Conservation (phyloP, 2,329 filamentous ascomycete genomes). For the Elsinoe fawcettii region DNA sequence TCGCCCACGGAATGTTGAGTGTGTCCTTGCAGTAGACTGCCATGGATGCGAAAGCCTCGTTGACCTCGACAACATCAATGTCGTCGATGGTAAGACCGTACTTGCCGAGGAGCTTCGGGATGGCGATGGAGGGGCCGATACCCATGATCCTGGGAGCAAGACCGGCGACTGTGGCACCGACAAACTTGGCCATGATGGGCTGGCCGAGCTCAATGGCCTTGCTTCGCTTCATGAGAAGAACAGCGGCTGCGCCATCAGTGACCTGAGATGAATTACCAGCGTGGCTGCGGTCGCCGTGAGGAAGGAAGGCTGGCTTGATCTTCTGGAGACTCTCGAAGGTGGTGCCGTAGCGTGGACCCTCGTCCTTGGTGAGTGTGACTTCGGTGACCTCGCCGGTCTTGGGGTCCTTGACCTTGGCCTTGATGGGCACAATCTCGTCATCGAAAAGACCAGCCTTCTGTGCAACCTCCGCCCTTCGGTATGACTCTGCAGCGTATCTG, state of each 20-base stretch:
- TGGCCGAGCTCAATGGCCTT: constrained; percentile 79
- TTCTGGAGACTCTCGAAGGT: constrained; percentile 75
- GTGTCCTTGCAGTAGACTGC: constrained; percentile 71
- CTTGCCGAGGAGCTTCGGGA: constrained; percentile 75
- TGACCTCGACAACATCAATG: constrained; percentile 84
- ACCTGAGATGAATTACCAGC: constrained; percentile 93
- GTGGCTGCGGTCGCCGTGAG: constrained; percentile 78
- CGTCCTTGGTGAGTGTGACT: constrained; percentile 74
- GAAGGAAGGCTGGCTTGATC: constrained; percentile 81
- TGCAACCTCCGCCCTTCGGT: constrained; percentile 75
- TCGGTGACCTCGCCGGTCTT: constrained; percentile 71
- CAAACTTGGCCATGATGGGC: constrained; percentile 90
- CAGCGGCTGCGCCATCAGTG: constrained; percentile 84
- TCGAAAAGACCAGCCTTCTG: constrained; percentile 88
- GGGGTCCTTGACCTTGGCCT: constrained; percentile 70
- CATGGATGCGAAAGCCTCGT: constrained; percentile 98
- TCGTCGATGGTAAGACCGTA: constrained; percentile 72
- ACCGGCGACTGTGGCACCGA: constrained; percentile 82
- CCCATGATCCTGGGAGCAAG: constrained; percentile 94
- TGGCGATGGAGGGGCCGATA: constrained; percentile 67
- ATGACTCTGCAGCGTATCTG: constrained; percentile 77
- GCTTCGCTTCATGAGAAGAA: constrained; percentile 90
- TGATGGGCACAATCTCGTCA: constrained; percentile 89
- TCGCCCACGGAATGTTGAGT: constrained; percentile 61
- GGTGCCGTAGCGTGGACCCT: constrained; percentile 84